phyloP scores from a whole-genome alignment of 1,284 basidiomycete species.

The Entoloma clypeatum region DNA sequence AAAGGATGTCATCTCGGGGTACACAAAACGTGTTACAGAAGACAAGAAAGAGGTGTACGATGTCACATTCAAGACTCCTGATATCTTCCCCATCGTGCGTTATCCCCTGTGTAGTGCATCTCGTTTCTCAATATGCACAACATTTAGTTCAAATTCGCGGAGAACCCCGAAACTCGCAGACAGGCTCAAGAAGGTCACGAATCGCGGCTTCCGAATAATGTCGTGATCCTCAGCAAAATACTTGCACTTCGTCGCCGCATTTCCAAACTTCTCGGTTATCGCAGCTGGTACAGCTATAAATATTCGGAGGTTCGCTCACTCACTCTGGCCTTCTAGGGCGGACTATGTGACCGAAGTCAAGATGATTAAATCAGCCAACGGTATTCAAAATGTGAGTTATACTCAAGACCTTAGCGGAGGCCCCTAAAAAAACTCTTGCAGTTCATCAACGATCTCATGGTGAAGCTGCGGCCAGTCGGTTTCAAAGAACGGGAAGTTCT shows the following conservation, averaged over 20 bases:
- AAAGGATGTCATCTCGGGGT: slow-evolving; percentile 71
- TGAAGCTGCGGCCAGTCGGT: slow-evolving; percentile 70
- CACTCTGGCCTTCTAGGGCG: slow-evolving; percentile 38
- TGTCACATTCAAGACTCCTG: slow-evolving; percentile 61
- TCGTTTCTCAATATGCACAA: slow-evolving; percentile 3
- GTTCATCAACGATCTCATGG: slow-evolving; percentile 71
- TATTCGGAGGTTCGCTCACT: neutral
- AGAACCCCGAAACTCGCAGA: slow-evolving; percentile 64
- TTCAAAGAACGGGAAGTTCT: slow-evolving; percentile 62
- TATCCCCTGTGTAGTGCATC: neutral
- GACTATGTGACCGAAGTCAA: slow-evolving; percentile 79
- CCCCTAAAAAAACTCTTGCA: slow-evolving; percentile 16
- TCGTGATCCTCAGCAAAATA: slow-evolving; percentile 60
- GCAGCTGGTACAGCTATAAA: slow-evolving; percentile 48
- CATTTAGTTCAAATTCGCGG: slow-evolving; percentile 73
- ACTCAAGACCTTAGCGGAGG: neutral
- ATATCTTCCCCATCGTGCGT: slow-evolving; percentile 73
- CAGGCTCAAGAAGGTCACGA: slow-evolving; percentile 65
- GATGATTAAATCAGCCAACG: slow-evolving; percentile 73
- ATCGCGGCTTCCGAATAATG: slow-evolving; percentile 62
- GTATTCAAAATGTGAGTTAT: slow-evolving; percentile 46
- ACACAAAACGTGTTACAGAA: slow-evolving; percentile 58
- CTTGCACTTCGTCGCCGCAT: slow-evolving; percentile 68
- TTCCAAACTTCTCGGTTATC: slow-evolving; percentile 62
- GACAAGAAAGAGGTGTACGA: slow-evolving; percentile 57